phyloP scores from a whole-genome alignment of 306 rosid genomes.

The Vigna reflexopilosa region DNA sequence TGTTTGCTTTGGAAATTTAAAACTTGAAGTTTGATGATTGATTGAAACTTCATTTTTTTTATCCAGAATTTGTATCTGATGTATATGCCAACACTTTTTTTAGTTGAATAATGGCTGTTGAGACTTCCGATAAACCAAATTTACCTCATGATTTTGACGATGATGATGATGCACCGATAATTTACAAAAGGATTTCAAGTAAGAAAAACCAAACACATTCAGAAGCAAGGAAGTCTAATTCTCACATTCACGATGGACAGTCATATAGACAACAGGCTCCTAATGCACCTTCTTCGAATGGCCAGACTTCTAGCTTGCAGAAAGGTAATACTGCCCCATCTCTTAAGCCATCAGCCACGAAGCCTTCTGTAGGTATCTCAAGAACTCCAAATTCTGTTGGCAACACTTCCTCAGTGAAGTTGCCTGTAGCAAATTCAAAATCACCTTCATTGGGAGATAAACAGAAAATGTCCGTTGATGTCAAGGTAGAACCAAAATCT shows the following conservation, averaged over 20 bases:
- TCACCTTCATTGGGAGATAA: slow-evolving; percentile 31
- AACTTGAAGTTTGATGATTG: slow-evolving; percentile 21
- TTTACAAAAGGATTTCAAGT: slow-evolving; percentile 40
- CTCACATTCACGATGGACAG: slow-evolving; percentile 42
- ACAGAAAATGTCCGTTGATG: slow-evolving; percentile 34
- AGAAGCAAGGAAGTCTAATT: slow-evolving; percentile 48
- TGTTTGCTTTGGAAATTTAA: slow-evolving; percentile 5
- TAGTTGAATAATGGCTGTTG: slow-evolving; percentile 57
- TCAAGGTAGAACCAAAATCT: slow-evolving; percentile 41
- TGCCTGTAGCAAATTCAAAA: slow-evolving; percentile 40
- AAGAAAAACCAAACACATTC: slow-evolving; percentile 49
- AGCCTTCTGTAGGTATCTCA: slow-evolving; percentile 42
- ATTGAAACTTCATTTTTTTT: neutral
- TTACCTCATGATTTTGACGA: slow-evolving; percentile 31
- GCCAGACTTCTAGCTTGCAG: slow-evolving; percentile 46
- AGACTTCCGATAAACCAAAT: slow-evolving; percentile 51
- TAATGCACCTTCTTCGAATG: slow-evolving; percentile 51
- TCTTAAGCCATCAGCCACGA: slow-evolving; percentile 32
- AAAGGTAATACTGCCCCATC: slow-evolving; percentile 42
- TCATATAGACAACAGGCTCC: slow-evolving; percentile 39
- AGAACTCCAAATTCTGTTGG: slow-evolving; percentile 36
- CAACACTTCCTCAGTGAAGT: slow-evolving; percentile 36
- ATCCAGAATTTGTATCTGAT: slow-evolving; percentile 46
- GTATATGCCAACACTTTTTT: slow-evolving; percentile 35
- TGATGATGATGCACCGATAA: slow-evolving; percentile 45